Base-by-base conservation (phyloP, 1,139 yeast genomes). In the Petasospora rhodanensis region DNA sequence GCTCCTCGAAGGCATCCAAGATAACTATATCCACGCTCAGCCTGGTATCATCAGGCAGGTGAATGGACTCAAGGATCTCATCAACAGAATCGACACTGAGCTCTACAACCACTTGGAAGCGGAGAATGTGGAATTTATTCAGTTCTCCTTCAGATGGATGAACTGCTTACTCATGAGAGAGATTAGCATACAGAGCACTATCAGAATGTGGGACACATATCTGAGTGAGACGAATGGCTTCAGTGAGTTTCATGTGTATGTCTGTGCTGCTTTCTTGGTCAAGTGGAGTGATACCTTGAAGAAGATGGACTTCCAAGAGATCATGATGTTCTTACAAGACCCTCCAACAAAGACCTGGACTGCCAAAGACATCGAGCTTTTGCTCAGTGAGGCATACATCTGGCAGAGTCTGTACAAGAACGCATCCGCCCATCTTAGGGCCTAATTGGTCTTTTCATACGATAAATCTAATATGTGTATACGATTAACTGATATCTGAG, bases 141-240 rank as follows among this genome's bases (percentile, higher is more conserved):
- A 93, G 56, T 91, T 91, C 60, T 76, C 96, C 18, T 93, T 91
- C 62, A 70, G 99, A 46, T 91, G 99, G 99, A 93, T 93, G 97
- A 91, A 93, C 60, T 91, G 99, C 61, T 64, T 91, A 49, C 65
- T 91, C 35, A 91, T 91, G 99, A 72, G 99, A 46, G 99, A 91
- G 54, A 68, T 91, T 27, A 76, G 80, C 28, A 77, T 91, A 49
- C 66, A 68, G 24, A 71, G 86, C 40, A 84, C 91, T 7, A 77
- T 87, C 18, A 68, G 99, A 35, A 91, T 91, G 95, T 91, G 98
- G 98, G 99, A 91, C 55, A 89, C 99, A 0, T 91, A 91, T 56
- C 62, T 91, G 34, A 79, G 95, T 32, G 96, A 91, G 55, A 84
- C 83, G 5, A 70, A 82, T 22, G 96, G 97, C 5, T 84, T 91